phyloP scores from a whole-genome alignment of 2,329 filamentous ascomycete genomes.

The Aspergillus viridinutans region DNA sequence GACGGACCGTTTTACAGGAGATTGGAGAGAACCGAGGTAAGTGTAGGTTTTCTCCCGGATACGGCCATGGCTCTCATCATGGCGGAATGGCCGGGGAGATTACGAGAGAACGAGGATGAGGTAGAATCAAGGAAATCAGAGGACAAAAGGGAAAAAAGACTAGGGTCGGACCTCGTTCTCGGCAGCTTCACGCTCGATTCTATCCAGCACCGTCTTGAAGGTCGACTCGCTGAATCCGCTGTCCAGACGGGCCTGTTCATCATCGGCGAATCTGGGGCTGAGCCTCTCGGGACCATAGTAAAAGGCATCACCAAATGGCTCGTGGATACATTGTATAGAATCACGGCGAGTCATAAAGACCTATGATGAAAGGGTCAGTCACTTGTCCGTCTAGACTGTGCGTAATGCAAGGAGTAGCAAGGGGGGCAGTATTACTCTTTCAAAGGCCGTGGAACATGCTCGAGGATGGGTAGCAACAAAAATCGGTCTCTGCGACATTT shows the following conservation, averaged over 20 bases:
- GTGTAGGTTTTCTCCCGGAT: neutral
- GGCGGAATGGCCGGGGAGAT: neutral
- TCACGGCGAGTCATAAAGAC: conserved; percentile 95
- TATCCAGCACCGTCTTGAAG: conserved; percentile 65
- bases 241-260: conserved; percentile 48
- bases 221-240: conserved; percentile 45
- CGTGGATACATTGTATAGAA: conserved; percentile 77
- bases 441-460: conserved; percentile 95
- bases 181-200: conserved; percentile 65
- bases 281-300: conserved; percentile 93
- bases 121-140: neutral
- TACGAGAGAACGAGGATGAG: neutral
- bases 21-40: neutral
- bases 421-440: conserved; percentile 61
- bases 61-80: neutral
- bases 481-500: conserved; percentile 74
- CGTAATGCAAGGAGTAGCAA: neutral
- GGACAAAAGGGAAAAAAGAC: conserved; percentile 10
- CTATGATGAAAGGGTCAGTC: conserved; percentile 40
- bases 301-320: conserved; percentile 95
- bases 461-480: conserved; percentile 92
- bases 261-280: conserved; percentile 70
- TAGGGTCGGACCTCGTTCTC: conserved; percentile 57
- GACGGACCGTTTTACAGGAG: neutral
- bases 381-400: neutral